Conservation (phyloP, 164 flowering plant species). For the Magnolia officinalis region DNA sequence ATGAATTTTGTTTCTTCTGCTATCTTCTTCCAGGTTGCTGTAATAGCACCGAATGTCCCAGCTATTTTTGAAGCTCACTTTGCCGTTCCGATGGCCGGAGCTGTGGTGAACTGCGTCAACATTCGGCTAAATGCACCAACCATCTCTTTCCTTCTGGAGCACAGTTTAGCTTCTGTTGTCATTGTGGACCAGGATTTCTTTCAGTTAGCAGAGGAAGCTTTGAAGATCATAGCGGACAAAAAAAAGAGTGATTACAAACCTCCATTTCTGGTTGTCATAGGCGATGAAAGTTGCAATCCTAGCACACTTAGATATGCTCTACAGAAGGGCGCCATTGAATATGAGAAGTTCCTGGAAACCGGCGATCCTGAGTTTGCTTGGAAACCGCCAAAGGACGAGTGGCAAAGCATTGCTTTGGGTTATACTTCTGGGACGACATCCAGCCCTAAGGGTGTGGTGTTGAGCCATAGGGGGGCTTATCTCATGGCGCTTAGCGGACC, state of each 20-base stretch:
- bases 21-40: conserved; percentile 60
- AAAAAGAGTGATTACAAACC: conserved; percentile 38
- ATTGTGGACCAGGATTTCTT: conserved; percentile 96
- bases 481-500: conserved; percentile 64
- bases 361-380: conserved; percentile 85
- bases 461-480: conserved; percentile 88
- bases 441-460: conserved; percentile 90
- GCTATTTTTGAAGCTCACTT: conserved; percentile 93
- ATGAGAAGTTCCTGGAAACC: conserved; percentile 68
- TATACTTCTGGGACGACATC: conserved; percentile 99
- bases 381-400: conserved; percentile 89
- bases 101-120: conserved; percentile 78
- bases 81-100: conserved; percentile 96
- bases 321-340: conserved; percentile 69
- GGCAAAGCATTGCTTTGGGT: conserved; percentile 95
- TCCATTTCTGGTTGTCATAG: conserved; percentile 71
- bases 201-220: conserved; percentile 73
- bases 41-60: conserved; percentile 92
- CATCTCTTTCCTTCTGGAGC: conserved; percentile 73
- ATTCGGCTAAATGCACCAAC: conserved; percentile 76
- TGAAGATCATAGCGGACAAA: conserved; percentile 47
- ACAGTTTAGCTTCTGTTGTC: conserved; percentile 58
- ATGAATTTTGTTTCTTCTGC: not conserved
- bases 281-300: conserved; percentile 69
- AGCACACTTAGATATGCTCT: conserved; percentile 47